These are phyloP conservation scores for Globisporangium canariense DNA, from an alignment of 352 stramenopile species.

Conservation along the genomic window DNA sequence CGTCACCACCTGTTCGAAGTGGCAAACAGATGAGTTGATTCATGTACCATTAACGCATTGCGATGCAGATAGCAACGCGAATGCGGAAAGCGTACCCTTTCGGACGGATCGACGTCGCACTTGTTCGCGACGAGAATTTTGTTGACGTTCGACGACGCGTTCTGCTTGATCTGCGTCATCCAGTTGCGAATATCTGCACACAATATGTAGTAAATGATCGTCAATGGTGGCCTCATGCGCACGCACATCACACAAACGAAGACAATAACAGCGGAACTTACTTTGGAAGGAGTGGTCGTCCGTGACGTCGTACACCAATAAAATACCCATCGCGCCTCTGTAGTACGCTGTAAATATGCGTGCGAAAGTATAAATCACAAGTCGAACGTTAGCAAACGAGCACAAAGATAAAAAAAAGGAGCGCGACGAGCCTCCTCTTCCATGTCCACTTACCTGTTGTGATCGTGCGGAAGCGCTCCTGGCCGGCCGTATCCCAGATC, in stretches of 20 bases:
- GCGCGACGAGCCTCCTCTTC: too few species aligned
- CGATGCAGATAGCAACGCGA: neutral
- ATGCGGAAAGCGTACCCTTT: constrained; percentile 76
- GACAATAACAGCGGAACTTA: constrained; percentile 26
- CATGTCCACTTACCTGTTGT: constrained; percentile 43
- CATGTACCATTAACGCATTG: neutral
- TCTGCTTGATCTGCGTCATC: constrained; percentile 94
- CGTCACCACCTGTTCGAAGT: constrained; percentile 72
- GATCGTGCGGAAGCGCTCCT: constrained; percentile 88
- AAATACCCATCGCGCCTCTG: constrained; percentile 88
- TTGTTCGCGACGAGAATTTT: constrained; percentile 99
- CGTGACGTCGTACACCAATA: constrained; percentile 92
- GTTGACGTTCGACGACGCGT: constrained; percentile 98
- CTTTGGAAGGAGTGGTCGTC: constrained; percentile 91
- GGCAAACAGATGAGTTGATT: neutral
- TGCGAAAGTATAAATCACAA: neutral
- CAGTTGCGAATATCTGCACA: constrained; percentile 84
- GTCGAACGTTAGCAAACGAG: neutral
- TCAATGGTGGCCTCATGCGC: neutral
- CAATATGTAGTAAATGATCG: neutral
- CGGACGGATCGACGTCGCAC: constrained; percentile 95
- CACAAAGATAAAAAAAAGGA: neutral
- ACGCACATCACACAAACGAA: too few species aligned
- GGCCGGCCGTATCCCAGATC: constrained; percentile 88
- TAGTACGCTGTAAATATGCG: constrained; percentile 74